Conservation (phyloP, 306 rosid species). For the Alnus rubra region DNA sequence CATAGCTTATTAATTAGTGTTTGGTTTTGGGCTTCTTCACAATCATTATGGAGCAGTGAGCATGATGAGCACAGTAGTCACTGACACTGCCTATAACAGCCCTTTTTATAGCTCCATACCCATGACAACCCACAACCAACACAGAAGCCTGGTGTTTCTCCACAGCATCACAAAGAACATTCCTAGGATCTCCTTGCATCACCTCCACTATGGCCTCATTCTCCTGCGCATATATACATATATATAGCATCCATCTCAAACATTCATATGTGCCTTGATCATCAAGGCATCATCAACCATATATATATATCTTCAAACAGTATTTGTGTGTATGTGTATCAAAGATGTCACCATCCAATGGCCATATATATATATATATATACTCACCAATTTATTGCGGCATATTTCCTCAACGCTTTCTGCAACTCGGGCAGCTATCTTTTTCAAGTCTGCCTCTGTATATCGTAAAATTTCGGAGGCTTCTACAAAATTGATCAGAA, state of each 20-base stretch:
- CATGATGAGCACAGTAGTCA: constrained; percentile 81
- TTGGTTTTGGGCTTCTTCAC: constrained; percentile 73
- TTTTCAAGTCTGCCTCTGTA: constrained; percentile 54
- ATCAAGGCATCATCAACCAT: no score
- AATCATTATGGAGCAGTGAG: constrained; percentile 69
- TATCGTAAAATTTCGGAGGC: constrained; percentile 53
- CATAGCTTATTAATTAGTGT: constrained; percentile 23
- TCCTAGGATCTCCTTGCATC: constrained; percentile 71
- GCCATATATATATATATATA: neutral
- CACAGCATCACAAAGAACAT: constrained; percentile 71
- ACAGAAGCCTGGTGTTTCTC: constrained; percentile 66
- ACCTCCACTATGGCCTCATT: constrained; percentile 42
- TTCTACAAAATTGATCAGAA: constrained; percentile 26
- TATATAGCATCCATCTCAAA: no score
- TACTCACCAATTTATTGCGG: constrained; percentile 40
- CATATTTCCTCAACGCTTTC: constrained; percentile 47
- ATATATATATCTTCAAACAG: no score
- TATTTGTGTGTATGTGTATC: no score
- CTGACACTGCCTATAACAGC: constrained; percentile 77
- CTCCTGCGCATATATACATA: constrained; percentile 30
- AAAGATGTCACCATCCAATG: no score
- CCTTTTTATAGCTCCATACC: constrained; percentile 78
- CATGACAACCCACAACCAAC: constrained; percentile 76
- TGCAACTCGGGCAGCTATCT: constrained; percentile 29
- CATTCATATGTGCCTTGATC: no score